phyloP scores from a whole-genome alignment of 495 filamentous ascomycete species.

The Polyplosphaeria fusca region DNA sequence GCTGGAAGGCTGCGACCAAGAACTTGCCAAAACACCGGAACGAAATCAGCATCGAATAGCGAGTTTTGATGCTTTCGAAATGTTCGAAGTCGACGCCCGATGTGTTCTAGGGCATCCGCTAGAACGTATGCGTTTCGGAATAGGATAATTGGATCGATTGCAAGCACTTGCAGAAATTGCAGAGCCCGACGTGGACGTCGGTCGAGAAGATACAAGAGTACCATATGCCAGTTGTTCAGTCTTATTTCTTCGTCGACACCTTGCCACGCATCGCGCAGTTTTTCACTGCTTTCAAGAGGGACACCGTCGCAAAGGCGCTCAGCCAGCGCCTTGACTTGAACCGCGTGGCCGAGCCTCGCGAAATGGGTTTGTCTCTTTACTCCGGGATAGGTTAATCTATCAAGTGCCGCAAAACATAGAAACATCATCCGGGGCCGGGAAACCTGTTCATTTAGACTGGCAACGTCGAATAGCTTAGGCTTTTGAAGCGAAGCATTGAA shows the following conservation, averaged over 20 bases:
- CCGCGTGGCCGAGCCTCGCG: conserved; percentile 7
- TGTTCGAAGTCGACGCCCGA: conserved; percentile 40
- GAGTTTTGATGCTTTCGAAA: conserved; percentile 29
- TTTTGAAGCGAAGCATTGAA: too few species aligned
- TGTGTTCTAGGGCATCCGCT: conserved; percentile 50
- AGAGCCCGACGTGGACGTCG: conserved; percentile 45
- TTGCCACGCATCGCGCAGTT: not conserved
- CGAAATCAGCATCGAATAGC: not conserved
- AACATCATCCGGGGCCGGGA: too few species aligned
- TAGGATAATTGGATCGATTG: too few species aligned
- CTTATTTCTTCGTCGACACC: not conserved
- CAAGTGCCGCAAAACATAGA: conserved; percentile 13
- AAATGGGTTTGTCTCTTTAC: not conserved
- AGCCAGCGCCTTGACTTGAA: not conserved
- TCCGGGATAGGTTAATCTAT: not conserved
- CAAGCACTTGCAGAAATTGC: conserved; percentile 45
- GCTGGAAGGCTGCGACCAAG: not conserved
- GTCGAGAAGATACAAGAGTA: conserved; percentile 51
- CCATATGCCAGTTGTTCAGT: not conserved
- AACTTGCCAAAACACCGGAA: conserved; percentile 20
- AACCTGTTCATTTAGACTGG: too few species aligned
- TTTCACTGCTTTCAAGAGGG: not conserved
- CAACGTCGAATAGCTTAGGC: too few species aligned
- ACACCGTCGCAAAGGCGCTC: not conserved
- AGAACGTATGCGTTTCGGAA: conserved; percentile 39